Conservation (phyloP, 192 early-diverging fungal genomes). For the Entomortierella parvispora region DNA sequence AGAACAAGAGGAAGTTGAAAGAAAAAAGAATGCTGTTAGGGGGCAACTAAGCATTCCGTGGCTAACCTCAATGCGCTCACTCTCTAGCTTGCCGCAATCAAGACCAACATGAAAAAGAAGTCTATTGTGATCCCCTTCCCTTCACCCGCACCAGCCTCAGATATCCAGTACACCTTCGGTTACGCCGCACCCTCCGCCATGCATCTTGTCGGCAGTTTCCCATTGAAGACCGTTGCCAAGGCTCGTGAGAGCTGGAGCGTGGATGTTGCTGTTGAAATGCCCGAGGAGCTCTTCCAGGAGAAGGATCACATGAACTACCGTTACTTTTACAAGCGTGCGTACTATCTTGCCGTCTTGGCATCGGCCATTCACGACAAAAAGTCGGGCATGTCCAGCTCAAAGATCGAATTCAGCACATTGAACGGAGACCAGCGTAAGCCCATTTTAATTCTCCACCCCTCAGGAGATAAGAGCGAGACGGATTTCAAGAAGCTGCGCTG, state of each 20-base stretch:
- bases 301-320: slow-evolving; percentile 94
- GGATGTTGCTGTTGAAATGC: slow-evolving; percentile 95
- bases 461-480: slow-evolving; percentile 61
- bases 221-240: slow-evolving; percentile 79
- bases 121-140: slow-evolving; percentile 80
- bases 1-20: too few species aligned
- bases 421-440: slow-evolving; percentile 74
- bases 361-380: slow-evolving; percentile 59
- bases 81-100: slow-evolving; percentile 56
- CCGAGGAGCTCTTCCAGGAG: slow-evolving; percentile 84
- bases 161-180: slow-evolving; percentile 81
- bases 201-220: slow-evolving; percentile 88
- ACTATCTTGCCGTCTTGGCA: slow-evolving; percentile 86
- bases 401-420: slow-evolving; percentile 60
- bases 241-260: slow-evolving; percentile 74
- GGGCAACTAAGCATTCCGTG: too few species aligned
- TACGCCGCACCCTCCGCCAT: slow-evolving; percentile 80
- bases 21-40: too few species aligned
- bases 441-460: slow-evolving; percentile 67
- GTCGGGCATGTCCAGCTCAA: slow-evolving; percentile 59
- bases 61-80: background rate
- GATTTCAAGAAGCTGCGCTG: slow-evolving; percentile 76
- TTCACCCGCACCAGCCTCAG: slow-evolving; percentile 74
- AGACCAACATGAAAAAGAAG: slow-evolving; percentile 61
- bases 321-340: slow-evolving; percentile 96